These are phyloP conservation scores for Microbotryum silenes-acaulis DNA, from an alignment of 1,284 basidiomycete genomes.

Conservation along the genomic window DNA sequence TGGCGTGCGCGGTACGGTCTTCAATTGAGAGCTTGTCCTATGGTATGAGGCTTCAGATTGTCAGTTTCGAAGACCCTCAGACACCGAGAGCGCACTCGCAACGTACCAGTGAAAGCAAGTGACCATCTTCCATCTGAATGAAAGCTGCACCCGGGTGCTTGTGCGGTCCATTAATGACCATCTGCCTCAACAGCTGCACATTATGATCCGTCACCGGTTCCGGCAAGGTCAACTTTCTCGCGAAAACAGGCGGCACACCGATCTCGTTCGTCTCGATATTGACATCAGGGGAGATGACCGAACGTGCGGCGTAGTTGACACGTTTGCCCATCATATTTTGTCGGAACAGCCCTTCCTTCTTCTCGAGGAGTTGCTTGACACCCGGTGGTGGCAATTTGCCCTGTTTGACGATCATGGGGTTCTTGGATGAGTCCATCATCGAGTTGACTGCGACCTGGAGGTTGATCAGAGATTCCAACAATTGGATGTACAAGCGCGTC, in stretches of 20 bases:
- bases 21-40: constrained; percentile 78
- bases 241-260: constrained; percentile 95
- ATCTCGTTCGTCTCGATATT: constrained; percentile 99
- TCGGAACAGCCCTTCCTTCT: constrained; percentile 97
- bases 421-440: constrained; percentile 96
- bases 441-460: constrained; percentile 93
- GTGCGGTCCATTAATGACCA: constrained; percentile 86
- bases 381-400: constrained; percentile 90
- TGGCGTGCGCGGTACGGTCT: constrained; percentile 92
- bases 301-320: constrained; percentile 97
- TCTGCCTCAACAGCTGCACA: constrained; percentile 76
- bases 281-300: constrained; percentile 98
- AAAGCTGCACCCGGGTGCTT: constrained; percentile 88
- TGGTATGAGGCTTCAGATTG: constrained; percentile 1
- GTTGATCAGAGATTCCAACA: constrained; percentile 78
- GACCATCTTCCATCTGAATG: constrained; percentile 92
- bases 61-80: not conserved
- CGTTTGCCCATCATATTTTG: constrained; percentile 99
- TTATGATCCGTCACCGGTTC: constrained; percentile 93
- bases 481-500: constrained; percentile 55
- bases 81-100: not conserved
- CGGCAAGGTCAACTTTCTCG: constrained; percentile 91
- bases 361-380: constrained; percentile 94
- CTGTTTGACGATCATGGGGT: constrained; percentile 72
- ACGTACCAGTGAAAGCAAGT: constrained; percentile 66